Conservation (phyloP, 108 stramenopile genomes). For the Fistulifera solaris region DNA sequence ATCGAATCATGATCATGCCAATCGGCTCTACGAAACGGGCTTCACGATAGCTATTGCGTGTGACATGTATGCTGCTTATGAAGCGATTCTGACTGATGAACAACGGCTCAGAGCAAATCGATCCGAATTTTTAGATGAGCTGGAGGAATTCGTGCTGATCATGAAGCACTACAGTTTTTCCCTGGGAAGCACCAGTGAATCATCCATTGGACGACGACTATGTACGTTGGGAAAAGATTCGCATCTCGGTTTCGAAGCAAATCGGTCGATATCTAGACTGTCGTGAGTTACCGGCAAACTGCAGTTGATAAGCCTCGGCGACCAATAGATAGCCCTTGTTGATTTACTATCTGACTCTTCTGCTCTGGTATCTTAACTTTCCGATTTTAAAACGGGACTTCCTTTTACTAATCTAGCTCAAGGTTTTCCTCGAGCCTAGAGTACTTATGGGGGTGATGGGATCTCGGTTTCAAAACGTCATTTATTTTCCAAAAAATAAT, state of each 20-base stretch:
- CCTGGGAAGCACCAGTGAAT: slow-evolving; percentile 16
- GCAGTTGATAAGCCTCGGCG: too few species aligned
- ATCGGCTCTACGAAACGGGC: slow-evolving; percentile 28
- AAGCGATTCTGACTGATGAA: slow-evolving; percentile 38
- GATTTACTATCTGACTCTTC: slow-evolving; percentile 2
- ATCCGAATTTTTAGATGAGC: slow-evolving; percentile 79
- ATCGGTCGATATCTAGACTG: too few species aligned
- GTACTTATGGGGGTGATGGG: too few species aligned
- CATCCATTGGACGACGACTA: not conserved
- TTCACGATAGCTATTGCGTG: slow-evolving; percentile 55
- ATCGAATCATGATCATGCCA: slow-evolving; percentile 48
- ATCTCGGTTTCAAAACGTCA: too few species aligned
- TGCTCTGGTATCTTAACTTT: too few species aligned
- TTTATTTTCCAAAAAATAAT: too few species aligned
- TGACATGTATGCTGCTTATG: slow-evolving; percentile 76
- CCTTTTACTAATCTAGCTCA: too few species aligned
- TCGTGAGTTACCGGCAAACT: too few species aligned
- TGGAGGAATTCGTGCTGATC: slow-evolving; percentile 75
- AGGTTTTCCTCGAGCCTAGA: too few species aligned
- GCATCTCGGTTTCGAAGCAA: too few species aligned
- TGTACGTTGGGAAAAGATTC: too few species aligned
- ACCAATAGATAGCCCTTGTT: not conserved
- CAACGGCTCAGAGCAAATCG: slow-evolving; percentile 51
- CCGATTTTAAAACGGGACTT: too few species aligned
- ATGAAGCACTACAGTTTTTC: slow-evolving; percentile 77